Evolutionary conservation across 1,139 yeast genomes (phyloP).

Genomic region (Debaryomyces subglobosus): DNA sequence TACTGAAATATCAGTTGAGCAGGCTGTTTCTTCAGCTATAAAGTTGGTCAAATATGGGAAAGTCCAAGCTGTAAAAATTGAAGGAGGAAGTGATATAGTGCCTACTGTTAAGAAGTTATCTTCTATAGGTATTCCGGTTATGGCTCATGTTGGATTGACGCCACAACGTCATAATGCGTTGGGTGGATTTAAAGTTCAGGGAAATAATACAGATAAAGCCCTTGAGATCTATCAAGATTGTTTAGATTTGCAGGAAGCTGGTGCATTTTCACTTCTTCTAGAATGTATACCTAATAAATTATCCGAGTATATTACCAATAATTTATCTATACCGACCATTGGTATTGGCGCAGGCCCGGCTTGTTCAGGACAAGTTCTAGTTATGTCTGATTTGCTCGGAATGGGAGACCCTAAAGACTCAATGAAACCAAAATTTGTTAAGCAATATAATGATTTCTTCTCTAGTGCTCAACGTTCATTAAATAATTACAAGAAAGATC

Average conservation of each 20-base stretch:
- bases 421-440: conserved; percentile 71
- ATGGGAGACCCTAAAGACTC: conserved; percentile 57
- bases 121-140: conserved; percentile 79
- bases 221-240: conserved; percentile 68
- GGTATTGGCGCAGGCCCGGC: conserved; percentile 94
- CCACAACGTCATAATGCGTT: conserved; percentile 82
- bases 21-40: conserved; percentile 69
- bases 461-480: conserved; percentile 56
- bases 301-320: conserved; percentile 65
- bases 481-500: conserved; percentile 58
- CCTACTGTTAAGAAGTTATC: conserved; percentile 52
- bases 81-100: conserved; percentile 67
- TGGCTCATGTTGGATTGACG: conserved; percentile 91
- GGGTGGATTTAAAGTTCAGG: conserved; percentile 92
- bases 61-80: conserved; percentile 83
- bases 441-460: conserved; percentile 61
- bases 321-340: conserved; percentile 74
- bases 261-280: conserved; percentile 73
- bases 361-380: conserved; percentile 89
- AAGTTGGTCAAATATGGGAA: conserved; percentile 62
- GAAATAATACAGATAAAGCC: conserved; percentile 60
- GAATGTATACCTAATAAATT: conserved; percentile 86
- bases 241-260: conserved; percentile 67
- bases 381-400: conserved; percentile 82
- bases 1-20: conserved; percentile 64